Conservation (phyloP, 148 eudicot species). For the Camellia lanceoleosa region DNA sequence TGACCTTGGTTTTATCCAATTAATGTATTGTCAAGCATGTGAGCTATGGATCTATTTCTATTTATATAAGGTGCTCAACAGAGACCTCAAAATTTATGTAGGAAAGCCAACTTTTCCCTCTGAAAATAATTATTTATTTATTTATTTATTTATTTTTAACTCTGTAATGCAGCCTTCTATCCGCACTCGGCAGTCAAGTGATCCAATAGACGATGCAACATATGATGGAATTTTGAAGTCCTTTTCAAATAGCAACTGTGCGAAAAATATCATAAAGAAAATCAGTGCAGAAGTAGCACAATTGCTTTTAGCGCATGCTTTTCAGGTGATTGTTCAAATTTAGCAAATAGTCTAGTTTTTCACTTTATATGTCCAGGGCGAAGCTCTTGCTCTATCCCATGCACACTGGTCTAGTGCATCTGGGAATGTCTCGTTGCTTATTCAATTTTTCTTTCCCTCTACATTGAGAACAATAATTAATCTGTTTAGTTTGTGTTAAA, state of each 20-base stretch:
- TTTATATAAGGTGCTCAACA: not conserved
- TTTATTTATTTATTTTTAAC: not conserved
- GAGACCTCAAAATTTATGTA: not conserved
- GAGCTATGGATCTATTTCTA: not conserved
- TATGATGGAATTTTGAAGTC: constrained; percentile 52
- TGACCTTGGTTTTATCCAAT: not conserved
- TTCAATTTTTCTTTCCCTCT: not conserved
- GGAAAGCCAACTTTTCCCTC: constrained; percentile 1
- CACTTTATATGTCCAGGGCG: not conserved
- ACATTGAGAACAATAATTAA: not conserved
- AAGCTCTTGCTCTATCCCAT: not conserved
- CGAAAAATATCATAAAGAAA: constrained; percentile 61
- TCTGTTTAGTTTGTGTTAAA: not conserved
- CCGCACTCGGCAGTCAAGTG: constrained; percentile 54
- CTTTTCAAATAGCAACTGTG: constrained; percentile 45
- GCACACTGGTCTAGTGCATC: too few species aligned
- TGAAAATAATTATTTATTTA: not conserved
- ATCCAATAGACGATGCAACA: constrained; percentile 36
- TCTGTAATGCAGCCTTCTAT: constrained; percentile 49
- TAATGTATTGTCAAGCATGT: not conserved
- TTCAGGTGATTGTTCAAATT: constrained; percentile 54
- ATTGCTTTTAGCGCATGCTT: constrained; percentile 66
- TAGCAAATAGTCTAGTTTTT: not conserved
- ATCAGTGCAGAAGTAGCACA: constrained; percentile 59
- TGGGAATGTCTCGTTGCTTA: not conserved